Evolutionary conservation across 208 protist species (phyloP).

Genomic region (Crithidia fasciculata): DNA sequence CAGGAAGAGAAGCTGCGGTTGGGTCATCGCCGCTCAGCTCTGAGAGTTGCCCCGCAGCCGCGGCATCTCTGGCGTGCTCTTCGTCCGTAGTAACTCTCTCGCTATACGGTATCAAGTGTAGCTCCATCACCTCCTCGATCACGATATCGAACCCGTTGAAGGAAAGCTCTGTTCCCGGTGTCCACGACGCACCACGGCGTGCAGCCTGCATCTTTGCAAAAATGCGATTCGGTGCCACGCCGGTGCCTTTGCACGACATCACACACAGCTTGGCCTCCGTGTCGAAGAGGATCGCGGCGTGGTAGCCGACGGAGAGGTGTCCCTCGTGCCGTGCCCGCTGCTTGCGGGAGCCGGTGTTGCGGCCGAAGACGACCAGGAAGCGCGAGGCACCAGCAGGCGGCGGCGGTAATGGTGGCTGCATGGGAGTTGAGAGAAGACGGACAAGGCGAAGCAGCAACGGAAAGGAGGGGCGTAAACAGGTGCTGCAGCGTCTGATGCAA

Average conservation of each 20-base stretch:
- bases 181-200: constrained; percentile 57
- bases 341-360: constrained; percentile 41
- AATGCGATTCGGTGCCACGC: constrained; percentile 46
- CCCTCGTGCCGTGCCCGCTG: constrained; percentile 57
- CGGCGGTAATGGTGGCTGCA: neutral
- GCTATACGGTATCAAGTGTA: constrained; percentile 73
- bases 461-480: too few relatives aligned
- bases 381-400: constrained; percentile 38
- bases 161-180: constrained; percentile 47
- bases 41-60: too few relatives aligned
- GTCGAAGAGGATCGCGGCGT: constrained; percentile 49
- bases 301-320: constrained; percentile 50
- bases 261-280: constrained; percentile 37
- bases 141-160: constrained; percentile 54
- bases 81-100: neutral
- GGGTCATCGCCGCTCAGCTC: too few relatives aligned
- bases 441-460: too few relatives aligned
- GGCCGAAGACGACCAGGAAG: constrained; percentile 63
- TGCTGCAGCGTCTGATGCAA: too few relatives aligned
- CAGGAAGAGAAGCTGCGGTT: too few relatives aligned
- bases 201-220: constrained; percentile 64
- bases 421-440: neutral
- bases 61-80: too few relatives aligned
- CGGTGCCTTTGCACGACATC: constrained; percentile 41
- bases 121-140: constrained; percentile 64